Evolutionary conservation across 345 rosid species (phyloP).

Genomic region (Brassica napus): Da-Ae NC_063443.1:15951001-15951500

Average conservation of each 20-base stretch:
- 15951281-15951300: constrained; percentile 78
- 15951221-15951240: constrained; percentile 13
- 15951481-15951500: constrained; percentile 16
- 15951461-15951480: constrained; percentile 24
- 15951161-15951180: constrained; percentile 70
- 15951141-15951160: constrained; percentile 79
- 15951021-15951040: background rate
- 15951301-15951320: constrained; percentile 62
- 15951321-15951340: constrained; percentile 85
- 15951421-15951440: constrained; percentile 39
- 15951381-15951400: constrained; percentile 26
- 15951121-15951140: constrained; percentile 96
- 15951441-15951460: background rate
- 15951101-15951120: constrained; percentile 80
- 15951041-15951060: background rate
- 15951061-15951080: constrained; percentile 7
- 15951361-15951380: constrained; percentile 73
- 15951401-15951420: background rate
- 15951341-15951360: constrained; percentile 90
- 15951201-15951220: constrained; percentile 18
- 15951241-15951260: background rate
- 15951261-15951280: constrained; percentile 6
- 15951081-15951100: constrained; percentile 85
- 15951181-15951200: constrained; percentile 70
- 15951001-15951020: background rate